Evolutionary conservation across 2,329 filamentous ascomycete species (phyloP).

Genomic region (Cadophora malorum): DNA sequence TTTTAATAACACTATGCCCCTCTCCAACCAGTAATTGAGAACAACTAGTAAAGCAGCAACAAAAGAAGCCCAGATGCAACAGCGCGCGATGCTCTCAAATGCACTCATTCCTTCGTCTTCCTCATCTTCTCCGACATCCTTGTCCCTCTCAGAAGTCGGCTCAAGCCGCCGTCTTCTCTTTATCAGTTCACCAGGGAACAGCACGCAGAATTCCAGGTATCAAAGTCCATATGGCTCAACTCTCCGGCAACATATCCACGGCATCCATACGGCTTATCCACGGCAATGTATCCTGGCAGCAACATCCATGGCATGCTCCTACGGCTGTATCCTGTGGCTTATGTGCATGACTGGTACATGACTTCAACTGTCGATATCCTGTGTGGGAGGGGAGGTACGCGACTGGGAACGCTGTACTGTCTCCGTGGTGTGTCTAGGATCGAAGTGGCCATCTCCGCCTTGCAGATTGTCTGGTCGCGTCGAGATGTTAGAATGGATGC

Average conservation of each 20-base stretch:
- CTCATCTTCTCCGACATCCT: neutral
- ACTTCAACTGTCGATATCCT: slow-evolving; percentile 39
- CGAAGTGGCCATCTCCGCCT: slow-evolving; percentile 24
- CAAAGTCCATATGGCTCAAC: slow-evolving; percentile 1
- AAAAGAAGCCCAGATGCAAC: slow-evolving; percentile 7
- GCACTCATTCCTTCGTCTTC: neutral
- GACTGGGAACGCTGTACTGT: slow-evolving; percentile 37
- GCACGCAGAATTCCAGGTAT: slow-evolving; percentile 9
- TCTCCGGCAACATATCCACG: neutral
- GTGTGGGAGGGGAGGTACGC: slow-evolving; percentile 22
- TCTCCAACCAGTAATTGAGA: neutral
- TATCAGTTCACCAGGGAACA: neutral
- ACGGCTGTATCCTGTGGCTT: slow-evolving; percentile 33
- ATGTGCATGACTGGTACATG: slow-evolving; percentile 43
- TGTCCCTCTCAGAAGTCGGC: neutral
- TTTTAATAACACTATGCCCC: neutral
- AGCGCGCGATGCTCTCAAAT: neutral
- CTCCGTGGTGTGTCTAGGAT: slow-evolving; percentile 25
- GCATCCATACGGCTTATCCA: slow-evolving; percentile 23
- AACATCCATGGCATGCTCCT: slow-evolving; percentile 27
- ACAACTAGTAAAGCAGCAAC: slow-evolving; percentile 17
- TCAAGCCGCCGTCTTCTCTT: neutral
- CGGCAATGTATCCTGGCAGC: slow-evolving; percentile 13
- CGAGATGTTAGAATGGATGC: slow-evolving; percentile 5
- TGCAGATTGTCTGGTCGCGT: slow-evolving; percentile 14